Conservation (phyloP, 2,329 filamentous ascomycete species). For the Venturia nashicola region DNA sequence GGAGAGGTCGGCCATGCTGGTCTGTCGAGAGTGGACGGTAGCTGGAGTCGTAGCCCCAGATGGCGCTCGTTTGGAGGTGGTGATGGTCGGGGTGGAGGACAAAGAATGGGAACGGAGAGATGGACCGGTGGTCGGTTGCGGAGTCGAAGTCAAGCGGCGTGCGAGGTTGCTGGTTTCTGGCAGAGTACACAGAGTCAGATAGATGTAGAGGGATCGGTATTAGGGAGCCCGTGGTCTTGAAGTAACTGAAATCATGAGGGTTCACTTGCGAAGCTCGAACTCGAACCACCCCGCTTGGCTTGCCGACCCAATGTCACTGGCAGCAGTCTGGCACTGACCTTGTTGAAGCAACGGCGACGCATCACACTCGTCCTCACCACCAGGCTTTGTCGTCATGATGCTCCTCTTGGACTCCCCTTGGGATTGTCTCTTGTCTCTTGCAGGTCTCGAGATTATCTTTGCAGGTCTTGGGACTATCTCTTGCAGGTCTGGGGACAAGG, state of each 20-base stretch:
- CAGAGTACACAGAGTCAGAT: background rate
- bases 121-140: background rate
- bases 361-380: background rate
- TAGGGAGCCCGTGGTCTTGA: no score
- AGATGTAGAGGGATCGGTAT: no score
- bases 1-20: background rate
- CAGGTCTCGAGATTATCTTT: no score
- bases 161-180: no score
- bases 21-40: background rate
- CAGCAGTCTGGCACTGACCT: no score
- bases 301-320: no score
- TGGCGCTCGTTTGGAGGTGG: background rate
- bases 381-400: no score
- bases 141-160: background rate
- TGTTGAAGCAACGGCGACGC: no score
- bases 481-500: no score
- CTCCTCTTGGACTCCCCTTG: background rate
- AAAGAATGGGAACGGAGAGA: background rate
- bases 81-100: background rate
- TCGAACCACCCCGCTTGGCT: background rate
- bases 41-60: constrained; percentile 42
- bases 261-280: background rate
- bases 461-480: no score
- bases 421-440: no score
- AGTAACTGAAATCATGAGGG: background rate